phyloP scores from a whole-genome alignment of 2,329 filamentous ascomycete genomes.

The Neonectria punicea region DNA sequence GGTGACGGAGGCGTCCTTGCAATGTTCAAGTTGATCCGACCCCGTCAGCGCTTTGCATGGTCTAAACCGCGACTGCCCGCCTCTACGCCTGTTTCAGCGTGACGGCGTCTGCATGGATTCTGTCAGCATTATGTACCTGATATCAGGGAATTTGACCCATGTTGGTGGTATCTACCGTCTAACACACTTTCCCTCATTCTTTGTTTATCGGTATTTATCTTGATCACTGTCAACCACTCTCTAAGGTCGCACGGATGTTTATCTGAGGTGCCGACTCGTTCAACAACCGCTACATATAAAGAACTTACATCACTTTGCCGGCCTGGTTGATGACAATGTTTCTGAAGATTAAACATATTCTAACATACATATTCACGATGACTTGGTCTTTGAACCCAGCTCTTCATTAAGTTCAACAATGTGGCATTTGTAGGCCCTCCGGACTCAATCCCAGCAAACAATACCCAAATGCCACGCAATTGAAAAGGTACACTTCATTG shows the following conservation, averaged over 20 bases:
- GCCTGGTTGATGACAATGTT: neutral
- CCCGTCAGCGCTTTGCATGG: neutral
- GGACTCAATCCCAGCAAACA: neutral
- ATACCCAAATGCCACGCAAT: neutral
- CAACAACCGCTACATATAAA: neutral
- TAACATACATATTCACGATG: neutral
- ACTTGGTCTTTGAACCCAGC: neutral
- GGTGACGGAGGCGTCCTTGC: neutral
- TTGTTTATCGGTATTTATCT: neutral
- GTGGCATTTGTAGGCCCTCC: too few species aligned
- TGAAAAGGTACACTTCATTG: neutral
- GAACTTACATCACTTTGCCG: neutral
- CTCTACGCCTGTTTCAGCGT: neutral
- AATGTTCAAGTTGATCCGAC: neutral
- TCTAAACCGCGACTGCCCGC: constrained; percentile 5
- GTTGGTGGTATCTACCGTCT: neutral
- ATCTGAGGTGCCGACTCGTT: neutral
- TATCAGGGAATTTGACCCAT: neutral
- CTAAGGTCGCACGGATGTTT: too few species aligned
- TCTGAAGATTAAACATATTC: neutral
- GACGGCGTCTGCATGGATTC: neutral
- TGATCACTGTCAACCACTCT: neutral
- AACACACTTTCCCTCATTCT: neutral
- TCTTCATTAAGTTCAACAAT: neutral
- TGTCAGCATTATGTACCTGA: neutral